Evolutionary conservation across 2,329 filamentous ascomycete species (phyloP), one percentile per base, ranked within the genome.

Genomic region (Hypoxylon sp.): DNA sequence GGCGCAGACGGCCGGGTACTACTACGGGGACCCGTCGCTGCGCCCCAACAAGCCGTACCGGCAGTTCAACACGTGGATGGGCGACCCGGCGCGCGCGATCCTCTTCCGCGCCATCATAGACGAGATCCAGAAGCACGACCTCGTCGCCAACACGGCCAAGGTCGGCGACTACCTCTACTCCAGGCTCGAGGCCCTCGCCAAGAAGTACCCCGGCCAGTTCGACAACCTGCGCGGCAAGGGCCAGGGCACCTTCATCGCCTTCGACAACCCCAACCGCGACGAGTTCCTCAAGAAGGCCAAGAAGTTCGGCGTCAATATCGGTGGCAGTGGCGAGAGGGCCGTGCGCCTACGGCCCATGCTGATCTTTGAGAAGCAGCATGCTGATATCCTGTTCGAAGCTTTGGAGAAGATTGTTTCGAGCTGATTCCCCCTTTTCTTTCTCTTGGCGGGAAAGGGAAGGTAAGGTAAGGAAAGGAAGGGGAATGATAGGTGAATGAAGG

Each of bases 1-100:
- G 86, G 94, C 94, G 2, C 94, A 97, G 83, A 93, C 94, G 1
- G 94, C 94, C 5, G 94, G 94, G 34, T 97, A 95, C 86, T 97
- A 96, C 86, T 97, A 90, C 78, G 91, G 91, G 67, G 91, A 96
- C 85, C 87, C 89, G 9, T 89, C 88, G 45, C 86, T 97, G 73
- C 87, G 92, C 11, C 94, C 94, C 69, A 97, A 97, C 85, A 94
- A 94, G 86, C 92, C 94, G 5, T 97, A 97, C 85, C 90, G 94
- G 68, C 94, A 97, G 82, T 97, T 97, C 87, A 97, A 97, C 86
- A 97, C 93, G 52, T 97, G 94, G 94, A 97, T 97, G 91, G 94
- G 94, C 75, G 94, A 97, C 82, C 94, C 94, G 14, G 90, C 91
- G 13, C 90, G 93, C 66, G 93, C 92, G 14, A 83, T 97, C 66